Evolutionary conservation across 441 rosid genomes (phyloP).

Genomic region (Erodium moschatum): DNA sequence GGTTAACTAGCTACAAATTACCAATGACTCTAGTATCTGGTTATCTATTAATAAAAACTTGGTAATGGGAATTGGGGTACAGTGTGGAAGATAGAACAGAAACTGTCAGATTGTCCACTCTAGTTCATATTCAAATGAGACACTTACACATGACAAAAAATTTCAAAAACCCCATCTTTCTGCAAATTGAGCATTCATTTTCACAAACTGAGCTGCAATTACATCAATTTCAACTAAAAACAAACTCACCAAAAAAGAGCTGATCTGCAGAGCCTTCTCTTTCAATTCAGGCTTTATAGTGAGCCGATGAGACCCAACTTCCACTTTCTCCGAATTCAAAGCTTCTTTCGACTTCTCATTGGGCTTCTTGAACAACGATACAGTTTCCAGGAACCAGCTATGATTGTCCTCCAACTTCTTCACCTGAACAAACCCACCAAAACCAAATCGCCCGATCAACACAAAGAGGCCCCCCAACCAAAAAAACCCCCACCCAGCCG

Average conservation of each 20-base stretch:
- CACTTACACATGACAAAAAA: too few species aligned
- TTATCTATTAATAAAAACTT: not conserved
- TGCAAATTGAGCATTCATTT: not conserved
- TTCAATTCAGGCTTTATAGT: constrained; percentile 49
- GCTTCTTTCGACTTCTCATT: constrained; percentile 64
- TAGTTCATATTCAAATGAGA: not conserved
- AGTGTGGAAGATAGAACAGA: not conserved
- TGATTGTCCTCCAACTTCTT: constrained; percentile 64
- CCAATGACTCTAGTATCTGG: not conserved
- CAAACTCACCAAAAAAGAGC: constrained; percentile 58
- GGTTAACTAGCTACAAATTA: not conserved
- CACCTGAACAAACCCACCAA: constrained; percentile 33
- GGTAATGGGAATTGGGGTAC: not conserved
- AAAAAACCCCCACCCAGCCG: not conserved
- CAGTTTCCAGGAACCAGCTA: constrained; percentile 57
- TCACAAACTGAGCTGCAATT: not conserved
- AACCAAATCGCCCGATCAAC: not conserved
- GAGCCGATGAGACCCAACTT: constrained; percentile 51
- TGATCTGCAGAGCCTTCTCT: constrained; percentile 59
- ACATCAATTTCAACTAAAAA: not conserved
- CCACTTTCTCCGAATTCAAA: constrained; percentile 45
- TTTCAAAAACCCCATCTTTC: not conserved
- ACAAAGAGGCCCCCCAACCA: too few species aligned
- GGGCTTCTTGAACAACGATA: constrained; percentile 53
- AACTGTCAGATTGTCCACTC: not conserved